A percentile compares a stretch with the other conserved stretches of the same genome.
phyloP scores from a whole-genome alignment of 805 yeast species.

The Metschnikowia lachancei region DNA sequence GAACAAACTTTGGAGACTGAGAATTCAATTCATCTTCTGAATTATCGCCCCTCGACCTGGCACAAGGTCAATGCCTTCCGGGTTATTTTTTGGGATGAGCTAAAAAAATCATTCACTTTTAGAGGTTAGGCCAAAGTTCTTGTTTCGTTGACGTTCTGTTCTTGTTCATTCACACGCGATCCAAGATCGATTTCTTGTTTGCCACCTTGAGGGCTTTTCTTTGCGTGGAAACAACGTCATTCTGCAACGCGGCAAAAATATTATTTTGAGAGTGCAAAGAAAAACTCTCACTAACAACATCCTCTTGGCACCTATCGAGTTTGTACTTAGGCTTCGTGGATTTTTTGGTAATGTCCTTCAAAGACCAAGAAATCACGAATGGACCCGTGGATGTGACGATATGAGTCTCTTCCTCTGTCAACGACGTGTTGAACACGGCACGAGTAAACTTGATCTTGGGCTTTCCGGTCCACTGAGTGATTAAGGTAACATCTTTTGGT shows the following conservation, averaged over 20 bases:
- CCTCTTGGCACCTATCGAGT: slow-evolving; percentile 58
- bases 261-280: slow-evolving; percentile 67
- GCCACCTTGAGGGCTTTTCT: slow-evolving; percentile 55
- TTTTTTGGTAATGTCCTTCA: slow-evolving; percentile 55
- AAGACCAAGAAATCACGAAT: slow-evolving; percentile 76
- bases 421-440: slow-evolving; percentile 75
- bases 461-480: slow-evolving; percentile 3
- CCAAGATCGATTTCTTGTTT: slow-evolving; percentile 9
- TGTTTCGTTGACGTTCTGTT: too few species aligned
- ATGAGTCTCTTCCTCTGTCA: slow-evolving; percentile 60
- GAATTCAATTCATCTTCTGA: slow-evolving; percentile 22
- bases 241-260: slow-evolving; percentile 68
- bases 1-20: slow-evolving; percentile 22
- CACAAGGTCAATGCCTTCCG: slow-evolving; percentile 64
- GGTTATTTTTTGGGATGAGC: slow-evolving; percentile 57
- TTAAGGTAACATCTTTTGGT: slow-evolving; percentile 63
- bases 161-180: neutral
- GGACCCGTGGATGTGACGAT: slow-evolving; percentile 81
- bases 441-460: slow-evolving; percentile 53
- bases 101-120: slow-evolving; percentile 53
- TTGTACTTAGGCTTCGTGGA: slow-evolving; percentile 47
- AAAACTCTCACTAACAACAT: slow-evolving; percentile 76
- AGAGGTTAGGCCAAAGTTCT: slow-evolving; percentile 4
- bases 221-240: slow-evolving; percentile 72
- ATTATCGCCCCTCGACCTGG: slow-evolving; percentile 47